These are phyloP conservation scores for Serendipita sp. DNA, from an alignment of 768 basidiomycete species.

Conservation along the genomic window DNA sequence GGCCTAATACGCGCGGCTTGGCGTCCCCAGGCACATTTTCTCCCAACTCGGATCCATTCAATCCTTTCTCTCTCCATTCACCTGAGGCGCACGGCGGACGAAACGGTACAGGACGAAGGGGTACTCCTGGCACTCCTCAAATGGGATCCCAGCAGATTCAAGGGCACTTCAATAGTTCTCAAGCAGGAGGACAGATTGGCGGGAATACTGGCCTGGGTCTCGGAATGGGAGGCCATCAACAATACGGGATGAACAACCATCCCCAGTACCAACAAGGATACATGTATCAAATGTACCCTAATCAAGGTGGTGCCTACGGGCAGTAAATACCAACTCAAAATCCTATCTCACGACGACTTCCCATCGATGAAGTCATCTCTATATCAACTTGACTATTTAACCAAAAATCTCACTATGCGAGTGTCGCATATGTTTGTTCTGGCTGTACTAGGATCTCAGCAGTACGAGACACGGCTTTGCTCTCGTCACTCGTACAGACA, in stretches of 20 bases:
- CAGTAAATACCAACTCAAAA: not conserved
- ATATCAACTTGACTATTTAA: too few species aligned
- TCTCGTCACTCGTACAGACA: too few species aligned
- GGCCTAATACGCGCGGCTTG: constrained; percentile 30
- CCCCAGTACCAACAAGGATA: constrained; percentile 5
- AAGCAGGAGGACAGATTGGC: not conserved
- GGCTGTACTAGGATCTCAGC: too few species aligned
- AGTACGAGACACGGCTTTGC: too few species aligned
- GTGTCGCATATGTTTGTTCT: too few species aligned
- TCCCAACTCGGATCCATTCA: constrained; percentile 39
- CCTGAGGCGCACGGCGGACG: constrained; percentile 22
- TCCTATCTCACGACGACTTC: too few species aligned
- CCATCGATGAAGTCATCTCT: too few species aligned
- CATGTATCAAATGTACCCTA: constrained; percentile 6
- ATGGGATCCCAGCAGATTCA: not conserved
- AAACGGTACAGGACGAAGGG: constrained; percentile 5
- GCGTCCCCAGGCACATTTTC: constrained; percentile 32
- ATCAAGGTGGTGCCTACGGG: not conserved
- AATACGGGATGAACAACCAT: constrained; percentile 5
- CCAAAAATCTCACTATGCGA: too few species aligned
- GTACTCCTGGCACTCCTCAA: not conserved
- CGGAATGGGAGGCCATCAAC: constrained; percentile 2
- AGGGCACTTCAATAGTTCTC: constrained; percentile 6
- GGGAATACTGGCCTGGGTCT: not conserved
- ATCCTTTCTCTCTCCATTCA: constrained; percentile 37